Percentiles rank a stretch among this genome's conserved stretches.
phyloP scores from a whole-genome alignment of 352 stramenopile species.

The Globisporangium emineosum region DNA sequence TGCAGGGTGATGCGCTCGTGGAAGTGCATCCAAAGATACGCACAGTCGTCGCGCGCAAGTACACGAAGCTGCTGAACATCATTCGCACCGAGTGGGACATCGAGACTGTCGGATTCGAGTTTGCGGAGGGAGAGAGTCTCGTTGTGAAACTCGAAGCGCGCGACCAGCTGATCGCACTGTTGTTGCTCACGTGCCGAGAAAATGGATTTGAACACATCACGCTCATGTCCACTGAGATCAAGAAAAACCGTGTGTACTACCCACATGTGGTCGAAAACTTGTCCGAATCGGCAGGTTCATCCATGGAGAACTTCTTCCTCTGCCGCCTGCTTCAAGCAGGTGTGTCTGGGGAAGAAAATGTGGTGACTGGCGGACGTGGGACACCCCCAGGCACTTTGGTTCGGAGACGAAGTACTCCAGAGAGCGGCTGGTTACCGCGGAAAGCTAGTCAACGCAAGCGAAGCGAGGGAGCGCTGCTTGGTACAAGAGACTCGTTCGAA shows the following conservation, averaged over 20 bases:
- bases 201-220: constrained; percentile 49
- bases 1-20: constrained; percentile 54
- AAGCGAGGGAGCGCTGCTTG: constrained; percentile 3
- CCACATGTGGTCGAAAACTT: constrained; percentile 39
- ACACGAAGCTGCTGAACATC: constrained; percentile 44
- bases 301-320: constrained; percentile 60
- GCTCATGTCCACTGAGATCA: constrained; percentile 34
- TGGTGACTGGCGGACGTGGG: constrained; percentile 6
- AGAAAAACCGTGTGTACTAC: constrained; percentile 58
- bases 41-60: constrained; percentile 55
- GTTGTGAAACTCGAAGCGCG: constrained; percentile 48
- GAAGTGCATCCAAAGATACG: constrained; percentile 63
- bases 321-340: constrained; percentile 41
- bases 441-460: constrained; percentile 18
- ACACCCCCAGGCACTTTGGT: not conserved
- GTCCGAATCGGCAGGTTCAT: constrained; percentile 20
- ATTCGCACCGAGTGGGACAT: constrained; percentile 53
- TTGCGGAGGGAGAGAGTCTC: constrained; percentile 54
- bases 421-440: constrained; percentile 35
- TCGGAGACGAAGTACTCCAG: constrained; percentile 6
- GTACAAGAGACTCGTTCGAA: constrained; percentile 40
- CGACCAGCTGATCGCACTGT: constrained; percentile 63
- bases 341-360: constrained; percentile 14
- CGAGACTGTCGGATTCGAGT: constrained; percentile 61
- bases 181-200: constrained; percentile 62